Evolutionary conservation across 202 grass and related monocot genomes (phyloP), one percentile per base, ranked within the genome.

Genomic region (Saccharum hybrid): DNA sequence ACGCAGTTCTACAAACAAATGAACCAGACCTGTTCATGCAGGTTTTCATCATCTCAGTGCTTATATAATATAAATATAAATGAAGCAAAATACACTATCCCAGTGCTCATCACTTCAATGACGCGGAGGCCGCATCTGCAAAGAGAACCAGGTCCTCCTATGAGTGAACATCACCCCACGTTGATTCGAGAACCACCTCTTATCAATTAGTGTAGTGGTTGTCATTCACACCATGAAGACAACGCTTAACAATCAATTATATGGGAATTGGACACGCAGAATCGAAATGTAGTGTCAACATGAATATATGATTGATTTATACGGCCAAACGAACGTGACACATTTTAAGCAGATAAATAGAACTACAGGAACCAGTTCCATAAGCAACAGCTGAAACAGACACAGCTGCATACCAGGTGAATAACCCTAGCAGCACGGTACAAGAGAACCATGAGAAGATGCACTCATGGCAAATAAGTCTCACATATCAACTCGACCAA

Each of bases 21-120:
- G 40, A 51, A 59, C 30, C 26, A 28, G 6, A 0, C 1, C 4
- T 49, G 16, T 75, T 31, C n/a, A 71, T 42, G 7, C 1, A 2
- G 41, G 31, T 19, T 9, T 54, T 16, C 7, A 75, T 69, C 68
- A 19, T 73, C 0, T 18, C n/a, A 15, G 6, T 8, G 26, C 5
- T 57, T 57, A 49, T 8, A 6, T 54, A 28, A 28, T 28, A 28
- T 28, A 28, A 28, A 49, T 54, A 23, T 34, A 62, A 7, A 19
- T 23, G n/a, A 82, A 54, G 34, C 15, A 78, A 71, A 28, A 48
- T 0, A 1, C 67, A 82, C 74, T 62, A 86, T 15, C 59, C 12
- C n/a, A 23, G 21, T 66, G 72, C 66, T 78, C 60, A 67, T 8
- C n/a, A 41, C 37, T 85, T 18, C 49, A 38, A 79, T 75, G 8